Base-by-base conservation (phyloP, 2,329 filamentous ascomycete genomes). In the Beauveria sp. region DNA sequence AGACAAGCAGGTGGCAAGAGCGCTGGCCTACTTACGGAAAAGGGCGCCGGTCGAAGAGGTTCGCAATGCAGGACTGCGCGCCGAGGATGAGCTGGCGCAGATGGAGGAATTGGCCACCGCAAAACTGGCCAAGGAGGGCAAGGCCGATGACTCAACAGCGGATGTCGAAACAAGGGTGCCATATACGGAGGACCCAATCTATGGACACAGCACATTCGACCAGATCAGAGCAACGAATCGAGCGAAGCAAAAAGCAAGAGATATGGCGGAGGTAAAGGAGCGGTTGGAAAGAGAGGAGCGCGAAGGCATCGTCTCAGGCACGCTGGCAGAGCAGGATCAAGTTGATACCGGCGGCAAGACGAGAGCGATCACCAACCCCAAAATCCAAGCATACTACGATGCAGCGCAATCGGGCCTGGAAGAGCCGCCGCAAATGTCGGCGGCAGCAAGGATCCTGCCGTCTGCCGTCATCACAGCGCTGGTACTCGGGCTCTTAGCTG, bases 51-150 rank as follows among this genome's bases (percentile, higher is more conserved):
- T 88, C 3, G 80, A 88, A 63, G 86, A 88, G 70, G 73, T 85
- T 31, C 72, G 81, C 66, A 87, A 84, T 66, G 84, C 84, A 2
- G 83, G 83, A 1, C 73, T 86, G 57, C 77, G 84, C 54, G 85
- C 85, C 16, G 84, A 88, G 72, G 82, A 87, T 62, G 85, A 88
- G 73, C 77, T 88, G 56, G 76, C 75, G 22, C 75, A 76, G 62
- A 71, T 87, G 65, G 83, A 86, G 64, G 68, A 69, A 65, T 68
- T 58, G 69, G 68, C 66, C 62, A 62, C 68, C 38, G 64, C 67
- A 16, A 66, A 68, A 60, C 52, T 64, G 60, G 60, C 65, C 26
- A 65, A 68, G 55, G 54, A 66, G 62, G 55, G 9, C 57, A 62
- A 45, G n/a, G 46, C 70, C 38, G 67, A 69, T 6, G 65, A 70